Evolutionary conservation across 2,329 filamentous ascomycete genomes (phyloP).

Genomic region (Hirsutella rhossiliensis): DNA sequence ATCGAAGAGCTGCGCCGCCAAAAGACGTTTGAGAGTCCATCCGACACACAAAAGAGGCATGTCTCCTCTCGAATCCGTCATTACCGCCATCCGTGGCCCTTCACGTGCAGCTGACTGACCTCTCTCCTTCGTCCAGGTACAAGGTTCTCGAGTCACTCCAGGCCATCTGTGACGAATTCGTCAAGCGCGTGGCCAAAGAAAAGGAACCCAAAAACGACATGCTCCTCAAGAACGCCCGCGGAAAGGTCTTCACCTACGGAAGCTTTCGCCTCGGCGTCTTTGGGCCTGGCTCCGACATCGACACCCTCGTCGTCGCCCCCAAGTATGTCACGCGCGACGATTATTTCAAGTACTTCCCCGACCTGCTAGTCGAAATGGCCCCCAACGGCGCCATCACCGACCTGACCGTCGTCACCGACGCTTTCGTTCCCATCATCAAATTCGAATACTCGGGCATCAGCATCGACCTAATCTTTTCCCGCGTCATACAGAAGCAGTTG

Average conservation of each 20-base stretch:
- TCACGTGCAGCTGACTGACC: not conserved
- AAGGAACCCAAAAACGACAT: conserved; percentile 62
- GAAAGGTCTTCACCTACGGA: conserved; percentile 91
- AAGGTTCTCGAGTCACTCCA: conserved; percentile 67
- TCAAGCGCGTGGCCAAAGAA: conserved; percentile 64
- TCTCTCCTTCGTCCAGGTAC: conserved; percentile 33
- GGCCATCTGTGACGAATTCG: conserved; percentile 72
- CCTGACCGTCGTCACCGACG: conserved; percentile 74
- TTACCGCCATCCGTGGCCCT: not conserved
- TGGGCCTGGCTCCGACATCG: conserved; percentile 93
- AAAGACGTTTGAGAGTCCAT: conserved; percentile 79
- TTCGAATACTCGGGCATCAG: conserved; percentile 84
- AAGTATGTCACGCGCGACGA: conserved; percentile 81
- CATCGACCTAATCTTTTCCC: conserved; percentile 86
- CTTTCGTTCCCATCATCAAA: conserved; percentile 95
- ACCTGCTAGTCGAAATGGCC: conserved; percentile 63
- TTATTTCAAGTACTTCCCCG: conserved; percentile 86
- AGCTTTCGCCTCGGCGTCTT: conserved; percentile 92
- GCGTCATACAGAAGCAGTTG: conserved; percentile 59
- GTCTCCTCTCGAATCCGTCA: conserved; percentile 1
- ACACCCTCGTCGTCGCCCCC: conserved; percentile 85
- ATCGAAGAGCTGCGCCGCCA: conserved; percentile 76
- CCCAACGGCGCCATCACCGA: conserved; percentile 71
- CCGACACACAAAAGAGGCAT: conserved; percentile 76
- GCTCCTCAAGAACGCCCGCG: conserved; percentile 72